Conservation (phyloP, 257 asterid genomes). For the Ligustrum vulgare region DNA sequence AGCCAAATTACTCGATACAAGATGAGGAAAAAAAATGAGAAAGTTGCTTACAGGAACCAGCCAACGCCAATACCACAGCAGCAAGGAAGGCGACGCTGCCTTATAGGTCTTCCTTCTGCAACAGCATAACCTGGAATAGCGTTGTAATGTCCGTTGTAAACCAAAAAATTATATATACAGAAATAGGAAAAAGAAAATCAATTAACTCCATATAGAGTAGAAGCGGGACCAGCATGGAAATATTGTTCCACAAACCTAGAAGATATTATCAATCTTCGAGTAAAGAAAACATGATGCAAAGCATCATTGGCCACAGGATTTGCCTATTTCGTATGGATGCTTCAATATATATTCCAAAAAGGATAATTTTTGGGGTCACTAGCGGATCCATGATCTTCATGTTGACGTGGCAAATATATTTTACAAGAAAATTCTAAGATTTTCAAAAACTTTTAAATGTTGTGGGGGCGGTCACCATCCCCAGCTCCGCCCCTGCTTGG, state of each 20-base stretch:
- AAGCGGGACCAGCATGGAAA: not conserved
- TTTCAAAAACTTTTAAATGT: no score
- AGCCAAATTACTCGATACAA: not conserved
- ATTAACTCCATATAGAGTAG: not conserved
- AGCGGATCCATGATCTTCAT: no score
- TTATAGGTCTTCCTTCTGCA: conserved; percentile 65
- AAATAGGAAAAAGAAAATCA: not conserved
- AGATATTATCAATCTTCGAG: not conserved
- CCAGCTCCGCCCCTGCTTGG: no score
- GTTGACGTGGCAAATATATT: no score
- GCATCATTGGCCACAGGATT: not conserved
- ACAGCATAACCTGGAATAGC: conserved; percentile 58
- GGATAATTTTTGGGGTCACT: not conserved
- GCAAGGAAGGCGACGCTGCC: conserved; percentile 72
- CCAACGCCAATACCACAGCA: conserved; percentile 84
- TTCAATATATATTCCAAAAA: not conserved
- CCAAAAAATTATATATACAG: not conserved
- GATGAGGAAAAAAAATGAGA: not conserved
- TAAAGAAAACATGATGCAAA: not conserved
- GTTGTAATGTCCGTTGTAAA: conserved; percentile 4
- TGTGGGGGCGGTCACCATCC: no score
- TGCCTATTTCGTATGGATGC: not conserved
- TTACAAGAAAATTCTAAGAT: no score
- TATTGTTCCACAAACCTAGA: conserved; percentile 15
- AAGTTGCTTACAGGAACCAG: conserved; percentile 73